Evolutionary conservation across 2,329 filamentous ascomycete genomes (phyloP), one percentile per base, ranked within the genome.

Genomic region (Diplocarpon mali): DNA sequence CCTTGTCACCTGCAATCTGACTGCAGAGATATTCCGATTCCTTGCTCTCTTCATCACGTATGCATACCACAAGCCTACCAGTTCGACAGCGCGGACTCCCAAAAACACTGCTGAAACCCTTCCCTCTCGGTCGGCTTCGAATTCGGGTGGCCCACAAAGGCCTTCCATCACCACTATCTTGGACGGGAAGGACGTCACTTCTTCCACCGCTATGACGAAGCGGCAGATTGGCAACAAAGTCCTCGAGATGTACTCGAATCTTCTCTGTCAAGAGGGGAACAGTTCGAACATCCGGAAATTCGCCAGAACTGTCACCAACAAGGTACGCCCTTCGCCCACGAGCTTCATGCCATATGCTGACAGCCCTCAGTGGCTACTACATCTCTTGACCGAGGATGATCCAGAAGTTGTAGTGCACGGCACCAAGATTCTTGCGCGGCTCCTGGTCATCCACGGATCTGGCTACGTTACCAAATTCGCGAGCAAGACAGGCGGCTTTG

Each of bases 31-130:
- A 20, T 80, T 95, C 59, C 79, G 90, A 30, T 86, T 87, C 2
- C 68, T 98, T 35, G 86, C 92, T 2, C 72, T 96, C 16, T 96
- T 94, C 60, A 84, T 98, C 52, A 95, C 90, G 0, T 98, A 92
- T 62, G 83, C 87, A 5, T 77, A 95, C 50, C 88, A 95, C 59
- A 67, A 71, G 1, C 67, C 72, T 0, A 55, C 68, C 0, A 63
- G 61, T 11, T 73, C 73, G 1, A 54, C 68, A 16, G 63, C 72
- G 9, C 69, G 76, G 38, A 76, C 72, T 1, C 71, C 75, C 0
- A 73, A 67, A 50, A 66, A 64, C 12, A 59, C 68, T 35, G 65
- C 67, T 1, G 65, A 60, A 20, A 72, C 69, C 0, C 65, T 67
- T n/a, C 57, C 55, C 31, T 51, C 51, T 8, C 50, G 64, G 27